Evolutionary conservation across 208 protist species (phyloP).

Genomic region (Blechomonas ayalai): DNA sequence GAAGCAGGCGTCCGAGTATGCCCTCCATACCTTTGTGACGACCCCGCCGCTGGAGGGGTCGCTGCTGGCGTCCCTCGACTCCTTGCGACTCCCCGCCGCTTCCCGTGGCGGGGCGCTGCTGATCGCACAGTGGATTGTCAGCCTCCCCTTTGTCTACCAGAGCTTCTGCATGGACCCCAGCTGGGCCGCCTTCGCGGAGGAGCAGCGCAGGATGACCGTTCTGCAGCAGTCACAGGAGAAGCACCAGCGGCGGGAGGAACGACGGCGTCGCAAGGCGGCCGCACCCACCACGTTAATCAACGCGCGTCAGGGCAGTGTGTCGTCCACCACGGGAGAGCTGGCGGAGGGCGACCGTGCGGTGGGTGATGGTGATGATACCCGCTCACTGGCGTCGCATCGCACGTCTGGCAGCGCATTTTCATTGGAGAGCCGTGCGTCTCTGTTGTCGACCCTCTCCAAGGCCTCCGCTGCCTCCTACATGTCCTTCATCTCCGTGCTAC

Average conservation of each 20-base stretch:
- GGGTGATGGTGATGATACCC: conserved; percentile 3
- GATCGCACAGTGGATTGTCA: conserved; percentile 61
- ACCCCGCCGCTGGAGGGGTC: conserved; percentile 55
- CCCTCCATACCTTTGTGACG: conserved; percentile 66
- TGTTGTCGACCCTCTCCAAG: conserved; percentile 76
- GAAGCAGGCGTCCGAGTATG: conserved; percentile 45
- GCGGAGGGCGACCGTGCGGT: no score
- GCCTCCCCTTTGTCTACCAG: conserved; percentile 57
- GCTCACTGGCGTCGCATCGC: conserved; percentile 13
- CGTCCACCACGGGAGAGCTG: conserved; percentile 1
- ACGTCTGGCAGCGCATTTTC: conserved; percentile 26
- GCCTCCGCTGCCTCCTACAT: conserved; percentile 63
- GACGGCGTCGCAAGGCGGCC: background rate
- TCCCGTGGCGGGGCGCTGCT: conserved; percentile 13
- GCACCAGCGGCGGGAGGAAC: conserved; percentile 9
- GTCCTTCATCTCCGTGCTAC: conserved; percentile 76
- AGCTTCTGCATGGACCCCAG: conserved; percentile 70
- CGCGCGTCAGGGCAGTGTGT: background rate
- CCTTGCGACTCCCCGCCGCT: background rate
- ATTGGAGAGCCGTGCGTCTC: conserved; percentile 56
- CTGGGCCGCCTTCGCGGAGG: conserved; percentile 72
- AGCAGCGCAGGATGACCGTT: conserved; percentile 67
- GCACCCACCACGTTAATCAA: background rate
- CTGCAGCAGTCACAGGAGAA: conserved; percentile 40
- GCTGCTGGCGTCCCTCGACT: conserved; percentile 16